These are phyloP conservation scores for Beauveria sp. DNA, from an alignment of 2,329 filamentous ascomycete genomes.

Conservation along the genomic window DNA sequence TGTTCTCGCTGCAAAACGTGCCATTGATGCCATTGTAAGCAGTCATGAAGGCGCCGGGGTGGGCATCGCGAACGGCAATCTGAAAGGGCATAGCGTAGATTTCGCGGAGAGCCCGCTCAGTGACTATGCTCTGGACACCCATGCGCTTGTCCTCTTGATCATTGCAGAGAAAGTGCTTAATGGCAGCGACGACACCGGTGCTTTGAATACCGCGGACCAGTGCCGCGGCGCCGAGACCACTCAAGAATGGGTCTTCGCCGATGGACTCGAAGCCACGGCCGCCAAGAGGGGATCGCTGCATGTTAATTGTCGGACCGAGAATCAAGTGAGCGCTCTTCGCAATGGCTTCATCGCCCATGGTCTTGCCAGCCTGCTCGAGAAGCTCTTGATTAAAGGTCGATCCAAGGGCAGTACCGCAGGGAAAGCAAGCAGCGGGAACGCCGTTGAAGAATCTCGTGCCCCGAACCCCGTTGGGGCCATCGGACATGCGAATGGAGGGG, in stretches of 20 bases:
- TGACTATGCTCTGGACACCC: conserved; percentile 46
- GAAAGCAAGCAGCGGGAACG: conserved; percentile 51
- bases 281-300: conserved; percentile 52
- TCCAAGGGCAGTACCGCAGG: conserved; percentile 50
- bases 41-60: conserved; percentile 50
- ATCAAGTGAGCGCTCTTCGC: conserved; percentile 51
- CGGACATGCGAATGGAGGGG: conserved; percentile 56
- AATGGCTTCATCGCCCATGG: conserved; percentile 46
- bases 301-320: conserved; percentile 56
- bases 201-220: conserved; percentile 49
- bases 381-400: conserved; percentile 50
- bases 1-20: conserved; percentile 46
- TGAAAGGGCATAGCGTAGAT: conserved; percentile 53
- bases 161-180: conserved; percentile 57
- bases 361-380: conserved; percentile 41
- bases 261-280: conserved; percentile 54
- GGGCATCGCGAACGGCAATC: conserved; percentile 43
- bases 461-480: conserved; percentile 63
- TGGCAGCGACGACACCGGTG: conserved; percentile 46
- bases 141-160: conserved; percentile 53
- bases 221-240: conserved; percentile 45
- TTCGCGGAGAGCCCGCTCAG: conserved; percentile 49
- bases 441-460: conserved; percentile 63
- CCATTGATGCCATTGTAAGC: conserved; percentile 54
- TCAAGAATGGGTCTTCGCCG: conserved; percentile 49